Conservation (phyloP, 495 filamentous ascomycete genomes). For the Podospora appendiculata region DNA sequence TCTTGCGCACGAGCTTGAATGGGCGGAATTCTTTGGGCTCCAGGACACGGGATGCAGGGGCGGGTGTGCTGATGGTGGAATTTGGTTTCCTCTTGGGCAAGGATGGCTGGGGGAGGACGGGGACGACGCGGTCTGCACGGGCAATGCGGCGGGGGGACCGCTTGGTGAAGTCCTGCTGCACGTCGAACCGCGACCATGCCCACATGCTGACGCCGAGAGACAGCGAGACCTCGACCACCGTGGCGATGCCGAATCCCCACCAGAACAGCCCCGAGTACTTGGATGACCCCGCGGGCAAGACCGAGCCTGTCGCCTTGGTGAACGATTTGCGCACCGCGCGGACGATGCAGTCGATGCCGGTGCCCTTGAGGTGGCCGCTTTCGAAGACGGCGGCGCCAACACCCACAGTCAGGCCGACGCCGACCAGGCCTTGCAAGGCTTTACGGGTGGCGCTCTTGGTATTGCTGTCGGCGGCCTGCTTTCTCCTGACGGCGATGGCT, state of each 20-base stretch:
- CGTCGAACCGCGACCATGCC: slow-evolving; percentile 10
- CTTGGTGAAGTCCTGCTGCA: slow-evolving; percentile 13
- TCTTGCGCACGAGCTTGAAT: slow-evolving; percentile 38
- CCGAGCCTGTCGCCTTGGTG: background rate
- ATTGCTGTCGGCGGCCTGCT: slow-evolving; percentile 14
- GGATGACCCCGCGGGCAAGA: background rate
- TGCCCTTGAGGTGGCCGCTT: slow-evolving; percentile 2
- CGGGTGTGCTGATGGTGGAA: background rate
- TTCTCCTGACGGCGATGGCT: slow-evolving; percentile 15
- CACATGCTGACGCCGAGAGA: slow-evolving; percentile 1
- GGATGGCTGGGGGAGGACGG: slow-evolving; percentile 6
- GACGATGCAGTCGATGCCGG: background rate
- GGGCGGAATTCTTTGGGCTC: slow-evolving; percentile 37
- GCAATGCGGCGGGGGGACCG: background rate
- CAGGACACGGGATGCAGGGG: slow-evolving; percentile 14
- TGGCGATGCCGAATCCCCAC: slow-evolving; percentile 11
- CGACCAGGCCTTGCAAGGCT: slow-evolving; percentile 1
- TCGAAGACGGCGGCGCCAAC: slow-evolving; percentile 5
- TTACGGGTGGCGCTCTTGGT: slow-evolving; percentile 14
- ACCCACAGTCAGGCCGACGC: slow-evolving; percentile 4
- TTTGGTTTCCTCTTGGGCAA: background rate
- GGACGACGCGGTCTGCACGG: background rate
- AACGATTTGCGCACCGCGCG: background rate
- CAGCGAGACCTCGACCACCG: slow-evolving; percentile 4
- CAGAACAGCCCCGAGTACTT: background rate